Evolutionary conservation across 352 stramenopile genomes (phyloP), one percentile per base, ranked within the genome.

Genomic region (Elongisporangium anandrum): DNA sequence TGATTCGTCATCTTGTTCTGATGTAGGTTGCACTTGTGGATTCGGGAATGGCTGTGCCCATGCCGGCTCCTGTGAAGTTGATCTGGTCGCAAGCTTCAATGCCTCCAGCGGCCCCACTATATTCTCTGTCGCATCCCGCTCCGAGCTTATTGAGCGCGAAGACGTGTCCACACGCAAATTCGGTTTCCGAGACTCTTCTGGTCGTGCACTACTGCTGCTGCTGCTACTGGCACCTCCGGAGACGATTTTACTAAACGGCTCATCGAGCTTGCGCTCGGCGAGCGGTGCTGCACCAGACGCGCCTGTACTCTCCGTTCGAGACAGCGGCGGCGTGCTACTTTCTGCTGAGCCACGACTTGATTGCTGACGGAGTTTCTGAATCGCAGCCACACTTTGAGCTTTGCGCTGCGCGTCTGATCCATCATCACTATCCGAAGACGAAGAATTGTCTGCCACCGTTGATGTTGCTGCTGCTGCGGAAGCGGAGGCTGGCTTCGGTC

Each of bases 11-110:
- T 92, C 80, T 19, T 50, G 47, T 17, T 78, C 67, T 16, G 51
- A 53, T 22, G 59, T 59, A 26, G 71, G 70, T 1, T 66, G 65
- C 45, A 83, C 53, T 29, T 67, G 65, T 9, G 79, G 71, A 21
- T 68, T 85, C 15, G 81, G 81, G 56, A 91, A 91, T 12, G 81
- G 81, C 41, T 85, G 76, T 17, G 79, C 81, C 81, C 79, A 91
- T 10, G 76, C 81, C 12, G 81, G 81, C 52, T 86, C 73, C 48
- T 89, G 69, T 39, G 65, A 73, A 10, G 72, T 81, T n/a, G 77
- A 85, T 19, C 75, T 79, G 1, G 77, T 88, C 17, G 77, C 75
- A 15, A 89, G 71, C 59, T 89, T 91, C 17, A 91, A 66, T 4
- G 75, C 79, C 64, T 91, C 79, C n/a, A 91, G 59, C 13, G 81